A percentile compares a stretch with the other conserved stretches of the same genome.
phyloP scores from a whole-genome alignment of 23 red algal species.

The Gracilaria domingensis region DNA sequence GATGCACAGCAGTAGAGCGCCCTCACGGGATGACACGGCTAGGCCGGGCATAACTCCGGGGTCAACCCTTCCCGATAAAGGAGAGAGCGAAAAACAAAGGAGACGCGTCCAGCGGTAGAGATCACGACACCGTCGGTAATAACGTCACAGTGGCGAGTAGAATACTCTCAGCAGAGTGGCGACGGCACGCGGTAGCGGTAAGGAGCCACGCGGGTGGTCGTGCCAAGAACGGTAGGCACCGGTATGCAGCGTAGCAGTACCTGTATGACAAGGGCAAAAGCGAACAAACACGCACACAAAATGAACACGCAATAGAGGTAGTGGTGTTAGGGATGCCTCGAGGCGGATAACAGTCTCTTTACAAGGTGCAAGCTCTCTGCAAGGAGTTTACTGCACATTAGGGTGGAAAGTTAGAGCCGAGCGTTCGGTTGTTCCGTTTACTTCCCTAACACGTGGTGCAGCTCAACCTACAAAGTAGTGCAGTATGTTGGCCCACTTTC shows the following conservation, averaged over 20 bases:
- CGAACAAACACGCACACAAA: background rate
- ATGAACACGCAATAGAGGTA: too few relatives aligned
- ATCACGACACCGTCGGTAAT: background rate
- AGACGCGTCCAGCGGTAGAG: background rate
- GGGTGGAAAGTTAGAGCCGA: too few relatives aligned
- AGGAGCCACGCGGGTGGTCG: background rate
- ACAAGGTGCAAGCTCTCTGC: too few relatives aligned
- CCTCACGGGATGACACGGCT: background rate
- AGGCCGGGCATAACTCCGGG: background rate
- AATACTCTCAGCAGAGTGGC: too few relatives aligned
- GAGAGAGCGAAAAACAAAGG: background rate
- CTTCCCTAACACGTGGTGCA: too few relatives aligned
- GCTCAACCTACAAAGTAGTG: too few relatives aligned
- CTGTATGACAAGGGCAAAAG: background rate
- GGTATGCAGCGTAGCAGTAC: slow-evolving; percentile 9
- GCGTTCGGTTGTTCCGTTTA: too few relatives aligned
- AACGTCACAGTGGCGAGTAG: background rate
- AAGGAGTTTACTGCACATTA: too few relatives aligned
- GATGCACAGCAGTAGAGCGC: background rate
- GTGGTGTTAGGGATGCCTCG: too few relatives aligned
- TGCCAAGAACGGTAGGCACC: background rate
- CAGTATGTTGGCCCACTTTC: too few relatives aligned
- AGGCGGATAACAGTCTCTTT: too few relatives aligned
- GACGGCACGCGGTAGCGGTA: too few relatives aligned
- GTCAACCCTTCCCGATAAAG: background rate